A percentile compares a stretch with the other conserved stretches of the same genome.
These are phyloP conservation scores for Claviceps sp. DNA, from an alignment of 2,329 filamentous ascomycete species.

Conservation along the genomic window DNA sequence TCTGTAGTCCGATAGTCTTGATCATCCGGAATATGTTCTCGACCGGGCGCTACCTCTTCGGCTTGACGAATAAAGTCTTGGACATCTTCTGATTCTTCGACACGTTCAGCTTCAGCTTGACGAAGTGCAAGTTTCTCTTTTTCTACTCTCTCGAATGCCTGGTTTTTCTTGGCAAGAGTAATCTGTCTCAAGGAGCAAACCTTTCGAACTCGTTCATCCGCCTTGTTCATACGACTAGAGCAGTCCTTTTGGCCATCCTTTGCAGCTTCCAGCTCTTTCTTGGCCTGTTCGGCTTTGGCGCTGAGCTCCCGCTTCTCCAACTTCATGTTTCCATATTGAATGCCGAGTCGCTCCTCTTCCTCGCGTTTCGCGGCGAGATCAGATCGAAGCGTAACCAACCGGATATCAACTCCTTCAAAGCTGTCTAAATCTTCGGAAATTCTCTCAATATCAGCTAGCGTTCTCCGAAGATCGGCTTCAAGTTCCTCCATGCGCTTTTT, in stretches of 20 bases:
- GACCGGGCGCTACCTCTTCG: conserved; percentile 32
- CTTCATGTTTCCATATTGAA: conserved; percentile 39
- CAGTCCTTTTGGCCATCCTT: conserved; percentile 25
- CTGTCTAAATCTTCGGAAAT: conserved; percentile 47
- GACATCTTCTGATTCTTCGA: conserved; percentile 34
- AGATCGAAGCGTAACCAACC: conserved; percentile 43
- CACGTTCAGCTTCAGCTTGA: conserved; percentile 31
- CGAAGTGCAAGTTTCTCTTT: conserved; percentile 31
- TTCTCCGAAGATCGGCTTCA: conserved; percentile 40
- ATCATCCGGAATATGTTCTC: conserved; percentile 49
- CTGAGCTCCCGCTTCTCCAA: conserved; percentile 37
- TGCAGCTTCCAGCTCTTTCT: conserved; percentile 20
- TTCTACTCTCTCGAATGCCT: conserved; percentile 37
- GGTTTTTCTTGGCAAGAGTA: conserved; percentile 48
- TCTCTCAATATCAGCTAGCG: conserved; percentile 42
- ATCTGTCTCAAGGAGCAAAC: conserved; percentile 35
- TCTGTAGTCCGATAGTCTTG: conserved; percentile 47
- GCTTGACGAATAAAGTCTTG: conserved; percentile 43
- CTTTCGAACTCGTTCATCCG: conserved; percentile 36
- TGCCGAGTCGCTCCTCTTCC: conserved; percentile 34
- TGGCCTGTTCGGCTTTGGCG: conserved; percentile 26
- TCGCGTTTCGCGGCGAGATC: conserved; percentile 42
- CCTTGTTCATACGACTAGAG: conserved; percentile 38
- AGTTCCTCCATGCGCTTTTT: conserved; percentile 24
- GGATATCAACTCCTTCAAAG: conserved; percentile 54